Evolutionary conservation across 768 basidiomycete species (phyloP).

Genomic region (Leccinellum albellum): DNA sequence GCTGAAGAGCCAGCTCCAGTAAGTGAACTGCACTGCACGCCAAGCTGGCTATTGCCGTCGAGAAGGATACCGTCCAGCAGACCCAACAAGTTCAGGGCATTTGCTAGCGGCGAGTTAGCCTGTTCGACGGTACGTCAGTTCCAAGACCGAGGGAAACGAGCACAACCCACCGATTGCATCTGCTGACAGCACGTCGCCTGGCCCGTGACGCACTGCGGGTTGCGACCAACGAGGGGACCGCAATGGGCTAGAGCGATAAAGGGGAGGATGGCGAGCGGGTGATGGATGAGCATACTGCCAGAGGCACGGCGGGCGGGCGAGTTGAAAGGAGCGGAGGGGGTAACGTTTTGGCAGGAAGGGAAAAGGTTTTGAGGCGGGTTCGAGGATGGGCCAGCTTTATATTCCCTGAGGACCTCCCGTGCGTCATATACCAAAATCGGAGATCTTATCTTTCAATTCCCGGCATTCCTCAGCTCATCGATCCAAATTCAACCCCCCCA

Average conservation of each 20-base stretch:
- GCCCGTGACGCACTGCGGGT: constrained; percentile 24
- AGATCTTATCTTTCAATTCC: not conserved
- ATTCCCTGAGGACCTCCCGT: too few relatives aligned
- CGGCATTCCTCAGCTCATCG: too few relatives aligned
- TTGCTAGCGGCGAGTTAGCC: constrained; percentile 6
- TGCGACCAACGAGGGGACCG: constrained; percentile 23
- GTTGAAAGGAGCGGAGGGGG: constrained; percentile 25
- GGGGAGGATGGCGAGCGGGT: constrained; percentile 12
- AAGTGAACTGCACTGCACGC: constrained; percentile 18
- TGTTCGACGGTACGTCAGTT: constrained; percentile 11
- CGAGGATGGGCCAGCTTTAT: constrained; percentile 17
- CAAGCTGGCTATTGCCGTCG: constrained; percentile 8
- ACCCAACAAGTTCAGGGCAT: not conserved
- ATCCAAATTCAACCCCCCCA: not conserved
- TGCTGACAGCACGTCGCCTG: constrained; percentile 20
- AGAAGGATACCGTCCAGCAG: constrained; percentile 4
- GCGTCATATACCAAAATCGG: not conserved
- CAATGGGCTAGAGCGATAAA: constrained; percentile 16
- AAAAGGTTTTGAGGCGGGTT: constrained; percentile 5
- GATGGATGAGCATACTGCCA: constrained; percentile 13
- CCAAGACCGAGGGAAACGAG: not conserved
- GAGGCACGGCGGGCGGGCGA: constrained; percentile 3
- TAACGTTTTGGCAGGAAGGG: constrained; percentile 5
- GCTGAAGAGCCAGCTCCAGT: constrained; percentile 24
- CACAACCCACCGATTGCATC: constrained; percentile 14